Evolutionary conservation across 78 protist genomes (phyloP).

Genomic region (Protostelium mycophagum): DNA sequence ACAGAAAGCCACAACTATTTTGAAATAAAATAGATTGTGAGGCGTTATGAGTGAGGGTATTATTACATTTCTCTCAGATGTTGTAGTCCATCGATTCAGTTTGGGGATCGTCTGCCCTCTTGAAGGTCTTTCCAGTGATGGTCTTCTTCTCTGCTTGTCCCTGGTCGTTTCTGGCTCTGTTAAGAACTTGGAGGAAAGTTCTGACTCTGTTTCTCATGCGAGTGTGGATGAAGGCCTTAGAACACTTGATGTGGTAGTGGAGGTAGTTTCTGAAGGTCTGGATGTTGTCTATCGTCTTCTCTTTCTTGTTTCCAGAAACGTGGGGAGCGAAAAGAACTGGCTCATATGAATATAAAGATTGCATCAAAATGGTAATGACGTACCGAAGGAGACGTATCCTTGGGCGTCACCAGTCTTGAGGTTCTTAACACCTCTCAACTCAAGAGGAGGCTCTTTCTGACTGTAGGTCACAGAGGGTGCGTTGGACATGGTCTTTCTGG

Average conservation of each 20-base stretch:
- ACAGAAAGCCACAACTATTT: no score
- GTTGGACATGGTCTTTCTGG: constrained; percentile 29
- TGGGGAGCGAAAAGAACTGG: constrained; percentile 54
- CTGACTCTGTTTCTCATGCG: constrained; percentile 85
- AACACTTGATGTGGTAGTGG: constrained; percentile 92
- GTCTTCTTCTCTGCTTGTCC: background rate
- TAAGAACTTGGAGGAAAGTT: constrained; percentile 72
- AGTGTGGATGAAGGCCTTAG: constrained; percentile 90
- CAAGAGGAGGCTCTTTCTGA: constrained; percentile 60
- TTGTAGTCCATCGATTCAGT: constrained; percentile 1
- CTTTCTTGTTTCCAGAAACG: constrained; percentile 25
- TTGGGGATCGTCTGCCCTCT: background rate
- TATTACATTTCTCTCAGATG: background rate
- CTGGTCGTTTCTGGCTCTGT: constrained; percentile 65
- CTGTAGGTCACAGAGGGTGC: constrained; percentile 62
- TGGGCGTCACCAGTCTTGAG: constrained; percentile 44
- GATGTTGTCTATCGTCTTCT: constrained; percentile 54
- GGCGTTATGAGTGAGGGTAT: no score
- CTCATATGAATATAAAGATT: background rate
- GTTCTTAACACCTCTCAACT: constrained; percentile 48
- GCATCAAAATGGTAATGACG: no score
- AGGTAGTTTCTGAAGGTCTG: constrained; percentile 87
- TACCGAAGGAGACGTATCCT: constrained; percentile 77
- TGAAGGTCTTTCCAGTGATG: background rate
- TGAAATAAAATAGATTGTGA: no score